Base-by-base conservation (phyloP, 2,329 filamentous ascomycete species). In the Tolypocladium tundrense region DNA sequence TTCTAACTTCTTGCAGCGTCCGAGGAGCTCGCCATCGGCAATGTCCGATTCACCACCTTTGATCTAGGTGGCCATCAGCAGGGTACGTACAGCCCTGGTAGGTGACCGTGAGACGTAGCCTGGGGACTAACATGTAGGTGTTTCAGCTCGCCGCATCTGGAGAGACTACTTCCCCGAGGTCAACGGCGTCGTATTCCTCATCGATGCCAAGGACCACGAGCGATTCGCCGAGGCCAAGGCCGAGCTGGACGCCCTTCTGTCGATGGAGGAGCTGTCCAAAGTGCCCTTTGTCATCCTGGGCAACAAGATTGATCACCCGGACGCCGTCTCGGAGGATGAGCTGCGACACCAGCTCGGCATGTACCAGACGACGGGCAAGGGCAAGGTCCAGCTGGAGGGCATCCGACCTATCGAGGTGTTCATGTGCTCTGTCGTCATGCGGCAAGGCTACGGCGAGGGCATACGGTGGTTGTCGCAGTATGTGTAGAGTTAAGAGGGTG, bases 271-370 rank as follows among this genome's bases (percentile, higher is more conserved):
- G 72, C 85, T 99, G 43, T 80, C 85, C 72, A 97, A 96, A 81
- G 94, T 96, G 10, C 94, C 94, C 57, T 97, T 97, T 75, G 85
- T 97, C 61, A 86, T 99, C 67, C 85, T 99, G 63, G 94, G 94
- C 67, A 99, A 99, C 86, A 99, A 99, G 86, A 99, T 99, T 74
- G 94, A 99, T 75, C 92, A 97, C 79, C 92, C 92, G 57, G 89
- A 95, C 66, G 94, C 94, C 62, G 87, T 97, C 57, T 93, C 88
- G 64, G 94, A 99, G 82, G 93, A 97, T 68, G 91, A 97, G 79
- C 83, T 97, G 70, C 85, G 94, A 74, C 88, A 93, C 72, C 88
- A 92, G 73, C 81, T 99, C 59, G 94, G 94, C 62, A 77, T 99
- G 69, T 97, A 95, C 78, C 93, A 97, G 77, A 96, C 92, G 58